Base-by-base conservation (phyloP, 2,329 filamentous ascomycete genomes). In the Arthrobotrys entomopaga region DNA sequence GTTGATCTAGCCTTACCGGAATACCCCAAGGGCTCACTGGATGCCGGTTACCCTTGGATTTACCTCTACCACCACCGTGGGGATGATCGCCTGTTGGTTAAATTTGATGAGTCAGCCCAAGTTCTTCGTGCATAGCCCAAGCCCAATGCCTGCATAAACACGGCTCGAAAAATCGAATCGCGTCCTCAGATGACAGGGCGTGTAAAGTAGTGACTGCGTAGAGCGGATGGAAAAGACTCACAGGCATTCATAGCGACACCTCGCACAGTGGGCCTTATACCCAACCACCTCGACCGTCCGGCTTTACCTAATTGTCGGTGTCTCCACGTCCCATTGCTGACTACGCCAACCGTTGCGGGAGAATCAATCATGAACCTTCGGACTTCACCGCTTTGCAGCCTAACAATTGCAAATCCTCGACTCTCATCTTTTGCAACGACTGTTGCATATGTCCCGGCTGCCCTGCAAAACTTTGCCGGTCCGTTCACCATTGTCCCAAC, bases 211-310 rank as follows among this genome's bases (percentile, higher is more conserved):
- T 19, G 42, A 5, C 42, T 46, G 42, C 42, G n/a, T 15, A 19
- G 42, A 46, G 16, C 6, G 16, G 7, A 46, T n/a, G 42, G 42
- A 34, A 15, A 46, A 19, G 22, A 82, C 86, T 80, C 84, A 92
- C 91, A 88, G 82, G 94, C 93, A 85, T 99, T 99, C 96, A 99
- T 99, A 76, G 96, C 95, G 79, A 98, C 84, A 90, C 95, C 96
- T 85, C 96, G 89, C 50, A 99, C 95, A 0, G 95, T 97, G 15
- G 95, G 95, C 78, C 95, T 87, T 80, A 96, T 97, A 80, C 95
- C 95, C 77, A 98, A 83, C 93, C 93, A 97, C 80, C 95, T 88
- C 79, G 90, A 93, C 79, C 96, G 88, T 80, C 95, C 95, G 79
- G 95, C 95, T 84, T 99, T 99, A 79, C 96, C 96, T 67, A 99